Conservation (phyloP, 495 filamentous ascomycete species). For the Venustampulla echinocandica region DNA sequence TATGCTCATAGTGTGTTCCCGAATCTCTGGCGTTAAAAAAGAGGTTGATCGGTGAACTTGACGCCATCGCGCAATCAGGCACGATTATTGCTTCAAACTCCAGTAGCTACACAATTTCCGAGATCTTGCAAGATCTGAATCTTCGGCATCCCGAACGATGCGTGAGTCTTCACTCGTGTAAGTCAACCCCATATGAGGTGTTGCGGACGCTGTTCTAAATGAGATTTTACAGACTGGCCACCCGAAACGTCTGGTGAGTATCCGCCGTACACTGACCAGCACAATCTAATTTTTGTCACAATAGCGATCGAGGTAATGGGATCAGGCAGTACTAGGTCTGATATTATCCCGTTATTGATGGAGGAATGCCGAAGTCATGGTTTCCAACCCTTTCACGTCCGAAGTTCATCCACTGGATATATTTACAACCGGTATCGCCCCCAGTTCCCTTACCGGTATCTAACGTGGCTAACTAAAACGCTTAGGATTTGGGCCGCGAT, state of each 20-base stretch:
- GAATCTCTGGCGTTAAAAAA: conserved; percentile 27
- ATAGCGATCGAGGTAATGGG: conserved; percentile 37
- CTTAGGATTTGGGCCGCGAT: conserved; percentile 38
- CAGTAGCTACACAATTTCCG: conserved; percentile 30
- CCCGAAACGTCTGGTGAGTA: conserved; percentile 34
- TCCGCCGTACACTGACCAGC: no score
- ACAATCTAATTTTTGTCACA: no score
- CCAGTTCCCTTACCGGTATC: no score
- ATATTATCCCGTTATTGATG: conserved; percentile 24
- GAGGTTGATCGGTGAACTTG: conserved; percentile 26
- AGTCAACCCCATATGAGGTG: conserved; percentile 15
- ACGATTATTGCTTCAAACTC: conserved; percentile 36
- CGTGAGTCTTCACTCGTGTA: conserved; percentile 32
- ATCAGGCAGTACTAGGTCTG: conserved; percentile 23
- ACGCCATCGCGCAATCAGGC: conserved; percentile 18
- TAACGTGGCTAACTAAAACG: no score
- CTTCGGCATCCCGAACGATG: conserved; percentile 23
- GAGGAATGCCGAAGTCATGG: conserved; percentile 26
- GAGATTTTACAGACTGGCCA: conserved; percentile 36
- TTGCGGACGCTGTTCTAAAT: no score
- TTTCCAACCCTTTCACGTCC: conserved; percentile 32
- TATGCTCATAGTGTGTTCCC: conserved; percentile 27
- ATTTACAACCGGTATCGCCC: no score
- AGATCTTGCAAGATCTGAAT: conserved; percentile 27
- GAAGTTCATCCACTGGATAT: conserved; percentile 29